Conservation (phyloP, 768 basidiomycete species). For the Lentinula guzmanii region DNA sequence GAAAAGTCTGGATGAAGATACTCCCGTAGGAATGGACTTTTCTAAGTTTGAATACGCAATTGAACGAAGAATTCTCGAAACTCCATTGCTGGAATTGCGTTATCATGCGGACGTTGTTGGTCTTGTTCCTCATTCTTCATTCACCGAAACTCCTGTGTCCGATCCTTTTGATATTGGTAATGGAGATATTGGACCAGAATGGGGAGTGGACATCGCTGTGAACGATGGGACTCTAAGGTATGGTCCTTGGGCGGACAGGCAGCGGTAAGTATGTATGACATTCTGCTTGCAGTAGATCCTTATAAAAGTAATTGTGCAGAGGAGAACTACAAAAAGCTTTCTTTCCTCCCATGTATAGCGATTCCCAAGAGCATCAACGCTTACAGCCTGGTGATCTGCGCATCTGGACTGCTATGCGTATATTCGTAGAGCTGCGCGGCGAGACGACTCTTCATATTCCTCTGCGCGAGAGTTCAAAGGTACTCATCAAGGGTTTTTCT, state of each 20-base stretch:
- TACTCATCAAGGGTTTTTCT: constrained; percentile 15
- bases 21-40: constrained; percentile 50
- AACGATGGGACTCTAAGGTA: constrained; percentile 72
- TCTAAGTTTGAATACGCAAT: constrained; percentile 77
- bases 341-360: constrained; percentile 75
- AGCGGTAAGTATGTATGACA: constrained; percentile 44
- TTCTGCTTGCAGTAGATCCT: not conserved
- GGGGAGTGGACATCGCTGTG: constrained; percentile 87
- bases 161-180: constrained; percentile 75
- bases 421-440: constrained; percentile 78
- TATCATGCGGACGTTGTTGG: constrained; percentile 89
- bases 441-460: constrained; percentile 79
- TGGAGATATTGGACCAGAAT: constrained; percentile 84
- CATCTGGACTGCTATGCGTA: constrained; percentile 74
- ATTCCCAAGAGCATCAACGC: constrained; percentile 46
- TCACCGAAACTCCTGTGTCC: constrained; percentile 21
- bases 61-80: constrained; percentile 76
- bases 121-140: constrained; percentile 45
- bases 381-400: constrained; percentile 77
- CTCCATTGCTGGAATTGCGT: constrained; percentile 68
- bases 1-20: constrained; percentile 44
- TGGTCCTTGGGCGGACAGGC: constrained; percentile 96
- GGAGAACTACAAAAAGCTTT: constrained; percentile 74
- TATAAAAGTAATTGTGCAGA: constrained; percentile 26
- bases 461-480: constrained; percentile 89